Conservation (phyloP, 768 basidiomycete genomes). For the Zangia roseola region DNA sequence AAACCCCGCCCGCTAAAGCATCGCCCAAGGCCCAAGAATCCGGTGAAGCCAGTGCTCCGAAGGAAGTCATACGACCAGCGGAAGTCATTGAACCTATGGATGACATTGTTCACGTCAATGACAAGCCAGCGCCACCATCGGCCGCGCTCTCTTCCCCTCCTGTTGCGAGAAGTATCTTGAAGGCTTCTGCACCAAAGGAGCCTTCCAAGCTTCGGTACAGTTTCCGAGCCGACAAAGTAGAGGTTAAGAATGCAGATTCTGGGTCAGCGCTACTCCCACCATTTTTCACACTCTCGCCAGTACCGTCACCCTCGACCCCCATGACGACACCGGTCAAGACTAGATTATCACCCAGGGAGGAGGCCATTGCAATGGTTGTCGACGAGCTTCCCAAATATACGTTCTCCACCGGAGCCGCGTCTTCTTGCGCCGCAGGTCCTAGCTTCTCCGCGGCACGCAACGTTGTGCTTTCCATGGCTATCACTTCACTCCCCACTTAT, state of each 20-base stretch:
- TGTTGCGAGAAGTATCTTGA: constrained; percentile 31
- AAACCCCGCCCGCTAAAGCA: constrained; percentile 30
- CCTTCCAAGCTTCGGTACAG: constrained; percentile 79
- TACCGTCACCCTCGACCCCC: not conserved
- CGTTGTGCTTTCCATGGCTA: constrained; percentile 40
- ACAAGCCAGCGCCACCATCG: constrained; percentile 7
- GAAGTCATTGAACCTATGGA: constrained; percentile 42
- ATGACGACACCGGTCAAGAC: constrained; percentile 13
- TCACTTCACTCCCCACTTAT: constrained; percentile 46
- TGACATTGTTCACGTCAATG: constrained; percentile 15
- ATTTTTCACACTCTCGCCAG: constrained; percentile 31
- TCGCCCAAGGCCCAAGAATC: constrained; percentile 28
- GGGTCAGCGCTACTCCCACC: constrained; percentile 8
- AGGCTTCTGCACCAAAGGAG: constrained; percentile 64
- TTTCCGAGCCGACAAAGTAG: constrained; percentile 56
- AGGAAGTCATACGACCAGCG: constrained; percentile 28
- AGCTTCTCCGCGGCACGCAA: constrained; percentile 27
- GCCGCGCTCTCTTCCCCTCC: constrained; percentile 21
- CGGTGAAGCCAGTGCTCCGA: constrained; percentile 30
- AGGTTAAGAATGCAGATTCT: constrained; percentile 22
- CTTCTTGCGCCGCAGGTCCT: constrained; percentile 18
- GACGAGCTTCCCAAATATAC: constrained; percentile 37
- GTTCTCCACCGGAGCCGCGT: constrained; percentile 19
- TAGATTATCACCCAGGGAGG: constrained; percentile 28
- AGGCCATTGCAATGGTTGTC: constrained; percentile 28